A percentile compares a stretch with the other conserved stretches of the same genome.
phyloP scores from a whole-genome alignment of 371 early-diverging fungal genomes.

The Smittium mucronatum region DNA sequence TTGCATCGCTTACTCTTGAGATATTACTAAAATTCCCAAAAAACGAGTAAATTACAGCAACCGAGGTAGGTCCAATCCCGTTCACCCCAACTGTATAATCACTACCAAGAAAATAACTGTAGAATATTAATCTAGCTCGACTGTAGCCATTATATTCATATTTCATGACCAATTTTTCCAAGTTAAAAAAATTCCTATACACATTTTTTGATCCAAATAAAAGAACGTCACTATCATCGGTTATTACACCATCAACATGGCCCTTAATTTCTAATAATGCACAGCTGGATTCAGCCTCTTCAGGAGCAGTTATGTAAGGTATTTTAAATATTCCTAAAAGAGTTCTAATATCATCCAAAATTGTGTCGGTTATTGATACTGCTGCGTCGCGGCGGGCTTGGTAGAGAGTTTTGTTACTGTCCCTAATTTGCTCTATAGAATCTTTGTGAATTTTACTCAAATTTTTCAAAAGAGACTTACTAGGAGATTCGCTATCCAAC shows the following conservation, averaged over 20 bases:
- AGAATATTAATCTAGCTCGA: constrained; percentile 59
- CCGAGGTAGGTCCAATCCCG: constrained; percentile 89
- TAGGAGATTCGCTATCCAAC: neutral
- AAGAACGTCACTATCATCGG: constrained; percentile 98
- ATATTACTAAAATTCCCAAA: constrained; percentile 36
- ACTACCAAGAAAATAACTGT: constrained; percentile 89
- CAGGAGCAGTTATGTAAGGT: constrained; percentile 87
- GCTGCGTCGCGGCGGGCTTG: constrained; percentile 20
- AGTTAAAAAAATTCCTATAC: constrained; percentile 93
- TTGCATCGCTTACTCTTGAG: neutral
- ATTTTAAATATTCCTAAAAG: constrained; percentile 89
- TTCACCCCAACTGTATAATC: constrained; percentile 96
- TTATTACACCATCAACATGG: constrained; percentile 93
- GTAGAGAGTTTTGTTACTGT: neutral
- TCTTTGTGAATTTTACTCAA: neutral
- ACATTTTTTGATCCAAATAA: constrained; percentile 80
- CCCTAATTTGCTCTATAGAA: constrained; percentile 1
- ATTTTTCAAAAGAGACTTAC: neutral
- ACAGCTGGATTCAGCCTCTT: constrained; percentile 98
- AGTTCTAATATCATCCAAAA: constrained; percentile 34
- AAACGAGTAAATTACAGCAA: constrained; percentile 56
- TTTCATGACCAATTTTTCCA: constrained; percentile 71
- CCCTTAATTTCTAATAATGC: constrained; percentile 53
- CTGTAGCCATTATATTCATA: constrained; percentile 33
- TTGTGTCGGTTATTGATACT: constrained; percentile 16